Evolutionary conservation across 768 basidiomycete genomes (phyloP).

Genomic region (Epithele typhae): DNA sequence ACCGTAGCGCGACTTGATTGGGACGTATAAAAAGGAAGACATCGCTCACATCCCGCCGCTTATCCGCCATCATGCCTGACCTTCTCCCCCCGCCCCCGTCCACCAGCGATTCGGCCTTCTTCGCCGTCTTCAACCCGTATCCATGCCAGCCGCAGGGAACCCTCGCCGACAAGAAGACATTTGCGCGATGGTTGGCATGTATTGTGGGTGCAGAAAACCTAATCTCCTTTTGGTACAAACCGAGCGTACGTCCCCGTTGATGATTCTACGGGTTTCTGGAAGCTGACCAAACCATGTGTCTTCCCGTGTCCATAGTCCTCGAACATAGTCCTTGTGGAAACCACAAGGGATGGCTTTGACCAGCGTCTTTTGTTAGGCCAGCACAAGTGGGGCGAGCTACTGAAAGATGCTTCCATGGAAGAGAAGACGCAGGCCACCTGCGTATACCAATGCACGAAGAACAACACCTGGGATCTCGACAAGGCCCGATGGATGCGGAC

Average conservation of each 20-base stretch:
- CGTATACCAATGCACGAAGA: constrained; percentile 38
- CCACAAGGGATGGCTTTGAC: constrained; percentile 27
- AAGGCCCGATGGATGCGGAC: constrained; percentile 45
- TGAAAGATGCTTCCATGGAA: constrained; percentile 26
- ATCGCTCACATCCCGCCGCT: no score
- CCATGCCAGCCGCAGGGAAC: constrained; percentile 39
- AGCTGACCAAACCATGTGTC: background rate
- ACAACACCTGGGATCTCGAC: constrained; percentile 35
- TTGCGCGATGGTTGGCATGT: constrained; percentile 42
- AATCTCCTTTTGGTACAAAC: constrained; percentile 41
- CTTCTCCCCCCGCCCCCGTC: constrained; percentile 30
- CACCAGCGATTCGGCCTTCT: constrained; percentile 37
- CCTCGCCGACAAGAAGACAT: constrained; percentile 32
- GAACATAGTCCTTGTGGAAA: constrained; percentile 42
- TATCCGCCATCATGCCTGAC: background rate
- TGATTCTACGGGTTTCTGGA: no score
- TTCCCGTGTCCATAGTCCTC: constrained; percentile 29
- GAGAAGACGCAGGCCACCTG: constrained; percentile 26
- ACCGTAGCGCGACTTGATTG: no score
- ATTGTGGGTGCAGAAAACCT: constrained; percentile 35
- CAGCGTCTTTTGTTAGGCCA: constrained; percentile 36
- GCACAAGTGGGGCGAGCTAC: constrained; percentile 40
- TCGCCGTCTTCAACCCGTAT: constrained; percentile 43
- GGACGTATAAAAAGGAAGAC: no score
- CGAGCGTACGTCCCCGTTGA: constrained; percentile 28